These are phyloP conservation scores for Delonix regia DNA, from an alignment of 306 rosid species.

Conservation along the genomic window DNA sequence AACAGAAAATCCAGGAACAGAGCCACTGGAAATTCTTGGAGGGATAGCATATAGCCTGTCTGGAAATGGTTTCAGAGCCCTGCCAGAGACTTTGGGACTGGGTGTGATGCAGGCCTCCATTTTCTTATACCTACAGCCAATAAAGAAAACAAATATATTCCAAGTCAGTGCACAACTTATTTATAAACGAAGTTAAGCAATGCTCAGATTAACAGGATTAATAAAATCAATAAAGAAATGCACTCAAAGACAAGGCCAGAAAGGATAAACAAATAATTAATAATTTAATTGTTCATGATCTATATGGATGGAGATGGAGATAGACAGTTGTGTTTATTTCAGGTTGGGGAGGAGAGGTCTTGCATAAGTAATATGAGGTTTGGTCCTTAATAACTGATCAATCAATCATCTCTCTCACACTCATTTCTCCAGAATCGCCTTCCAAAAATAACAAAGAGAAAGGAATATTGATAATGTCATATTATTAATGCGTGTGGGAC, in stretches of 20 bases:
- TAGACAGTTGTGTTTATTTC: background rate
- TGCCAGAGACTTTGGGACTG: conserved; percentile 56
- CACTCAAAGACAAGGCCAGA: background rate
- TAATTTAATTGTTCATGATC: background rate
- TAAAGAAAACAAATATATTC: conserved; percentile 35
- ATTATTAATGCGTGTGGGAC: background rate
- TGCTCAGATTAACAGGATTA: conserved; percentile 16
- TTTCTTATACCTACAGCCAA: conserved; percentile 74
- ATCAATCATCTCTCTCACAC: background rate
- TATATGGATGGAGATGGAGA: background rate
- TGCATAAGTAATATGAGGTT: background rate
- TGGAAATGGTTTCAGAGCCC: conserved; percentile 71
- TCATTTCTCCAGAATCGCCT: background rate
- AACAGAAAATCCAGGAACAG: conserved; percentile 72
- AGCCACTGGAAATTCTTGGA: conserved; percentile 82
- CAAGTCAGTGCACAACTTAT: conserved; percentile 15
- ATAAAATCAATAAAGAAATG: conserved; percentile 15
- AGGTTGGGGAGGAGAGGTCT: too few species aligned
- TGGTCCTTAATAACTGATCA: background rate
- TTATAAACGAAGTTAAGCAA: background rate
- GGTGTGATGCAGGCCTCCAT: conserved; percentile 87
- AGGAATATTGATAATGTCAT: conserved; percentile 20
- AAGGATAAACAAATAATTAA: background rate
- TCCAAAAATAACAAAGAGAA: conserved; percentile 13
- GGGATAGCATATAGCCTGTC: conserved; percentile 79